Percentiles rank a stretch among this genome's conserved stretches.
Conservation (phyloP, 129 eudicot genomes). For the Cynara cardunculus region DNA sequence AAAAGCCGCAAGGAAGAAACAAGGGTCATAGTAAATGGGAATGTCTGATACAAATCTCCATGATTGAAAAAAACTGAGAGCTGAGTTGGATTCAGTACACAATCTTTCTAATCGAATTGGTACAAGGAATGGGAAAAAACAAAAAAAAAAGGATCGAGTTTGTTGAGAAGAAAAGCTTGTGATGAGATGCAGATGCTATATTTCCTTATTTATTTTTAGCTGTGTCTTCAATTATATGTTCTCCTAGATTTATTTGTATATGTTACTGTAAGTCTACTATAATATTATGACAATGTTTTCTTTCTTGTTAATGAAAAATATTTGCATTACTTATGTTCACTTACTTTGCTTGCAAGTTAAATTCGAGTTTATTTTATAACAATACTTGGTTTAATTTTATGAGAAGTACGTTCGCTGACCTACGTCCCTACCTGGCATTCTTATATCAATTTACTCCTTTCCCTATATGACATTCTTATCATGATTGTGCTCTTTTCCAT, state of each 20-base stretch:
- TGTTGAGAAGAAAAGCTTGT: background rate
- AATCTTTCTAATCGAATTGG: too few species aligned
- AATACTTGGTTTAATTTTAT: background rate
- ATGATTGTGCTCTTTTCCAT: background rate
- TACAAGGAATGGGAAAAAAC: background rate
- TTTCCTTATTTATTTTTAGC: background rate
- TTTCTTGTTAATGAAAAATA: background rate
- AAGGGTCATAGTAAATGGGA: background rate
- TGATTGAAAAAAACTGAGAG: too few species aligned
- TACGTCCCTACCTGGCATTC: background rate
- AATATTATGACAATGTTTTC: background rate
- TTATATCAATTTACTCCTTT: background rate
- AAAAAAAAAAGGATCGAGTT: background rate
- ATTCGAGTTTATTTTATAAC: too few species aligned
- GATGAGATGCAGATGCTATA: background rate
- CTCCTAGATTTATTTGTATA: background rate
- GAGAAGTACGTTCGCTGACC: background rate
- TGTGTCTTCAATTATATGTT: background rate
- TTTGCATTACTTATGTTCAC: background rate
- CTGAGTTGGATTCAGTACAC: too few species aligned
- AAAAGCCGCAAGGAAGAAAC: background rate
- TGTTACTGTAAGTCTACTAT: background rate
- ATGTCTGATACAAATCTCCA: too few species aligned
- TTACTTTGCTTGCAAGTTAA: background rate
- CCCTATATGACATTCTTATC: constrained; percentile 3